phyloP scores from a whole-genome alignment of 2,329 filamentous ascomycete species.

The Meredithiella fracta region DNA sequence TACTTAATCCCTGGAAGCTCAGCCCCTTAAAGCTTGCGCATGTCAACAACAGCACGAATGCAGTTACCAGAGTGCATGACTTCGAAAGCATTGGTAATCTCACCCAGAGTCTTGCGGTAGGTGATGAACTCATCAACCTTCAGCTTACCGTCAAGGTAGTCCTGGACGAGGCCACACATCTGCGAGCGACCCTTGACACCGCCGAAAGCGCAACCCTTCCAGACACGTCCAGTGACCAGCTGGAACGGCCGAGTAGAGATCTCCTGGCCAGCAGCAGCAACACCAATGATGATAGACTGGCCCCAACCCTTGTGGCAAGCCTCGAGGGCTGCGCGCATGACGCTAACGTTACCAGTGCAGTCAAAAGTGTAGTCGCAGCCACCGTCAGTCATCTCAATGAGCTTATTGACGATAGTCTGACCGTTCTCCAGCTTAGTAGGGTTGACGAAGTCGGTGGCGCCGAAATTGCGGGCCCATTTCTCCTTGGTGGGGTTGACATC shows the following conservation, averaged over 20 bases:
- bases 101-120: conserved; percentile 64
- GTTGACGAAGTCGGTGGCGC: conserved; percentile 94
- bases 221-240: conserved; percentile 90
- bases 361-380: conserved; percentile 99
- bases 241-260: conserved; percentile 94
- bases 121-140: conserved; percentile 99
- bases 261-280: conserved; percentile 90
- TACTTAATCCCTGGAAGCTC: not conserved
- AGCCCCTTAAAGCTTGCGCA: conserved; percentile 24
- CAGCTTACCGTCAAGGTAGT: conserved; percentile 77
- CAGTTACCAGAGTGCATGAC: conserved; percentile 95
- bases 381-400: conserved; percentile 95
- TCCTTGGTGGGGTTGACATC: conserved; percentile 79
- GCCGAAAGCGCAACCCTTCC: conserved; percentile 95
- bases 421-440: conserved; percentile 54
- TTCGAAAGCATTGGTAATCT: conserved; percentile 82
- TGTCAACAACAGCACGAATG: conserved; percentile 79
- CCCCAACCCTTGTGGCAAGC: conserved; percentile 99
- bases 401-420: conserved; percentile 76
- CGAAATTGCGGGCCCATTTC: conserved; percentile 84
- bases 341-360: conserved; percentile 91
- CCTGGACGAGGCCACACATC: conserved; percentile 68
- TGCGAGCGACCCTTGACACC: conserved; percentile 96
- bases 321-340: conserved; percentile 91
- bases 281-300: conserved; percentile 92